Evolutionary conservation across 371 early-diverging fungal species (phyloP), one percentile per base, ranked within the genome.

Genomic region (Apophysomyces trapeziformis): DNA sequence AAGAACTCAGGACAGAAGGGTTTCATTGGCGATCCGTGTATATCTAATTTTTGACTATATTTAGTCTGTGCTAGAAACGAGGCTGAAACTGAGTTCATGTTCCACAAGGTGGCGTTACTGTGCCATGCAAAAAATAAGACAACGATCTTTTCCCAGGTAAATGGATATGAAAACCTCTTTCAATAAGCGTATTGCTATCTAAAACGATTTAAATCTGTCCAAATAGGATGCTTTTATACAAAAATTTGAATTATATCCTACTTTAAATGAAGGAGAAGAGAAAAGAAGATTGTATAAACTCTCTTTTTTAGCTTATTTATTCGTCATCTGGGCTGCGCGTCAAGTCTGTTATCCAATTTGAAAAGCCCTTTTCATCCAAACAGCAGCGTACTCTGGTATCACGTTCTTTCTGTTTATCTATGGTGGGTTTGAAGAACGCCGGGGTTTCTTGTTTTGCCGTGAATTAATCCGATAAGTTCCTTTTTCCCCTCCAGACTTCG

Each of bases 61-160:
- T 50, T 50, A 50, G 54, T 21, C 9, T 26, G 16, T 21, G n/a
- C 21, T 21, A 9, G 16, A 45, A 50, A 11, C 21, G 54, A 50
- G 54, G 54, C 54, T 50, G 54, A 50, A 50, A 50, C 54, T 21
- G 21, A 21, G 54, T 7, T 50, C 9, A 26, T 21, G 54, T 50
- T 50, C 54, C 54, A 50, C 54, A 50, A 21, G 11, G 54, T 50
- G 54, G 54, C 54, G 54, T 21, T 50, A 26, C 18, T 32, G 54
- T 21, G 54, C 54, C 16, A 50, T 18, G 21, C 54, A n/a, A 41
- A 41, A 41, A 41, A 4, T 2, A 41, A 50, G 21, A 26, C 54
- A 50, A 21, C 21, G 21, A 21, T 18, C 21, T 11, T 47, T 7
- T 13, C n/a, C 54, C 16, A 13, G 16, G n/a, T n/a, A 45, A 45